Percentiles rank a stretch among this genome's conserved stretches.
phyloP scores from a whole-genome alignment of 768 basidiomycete species.

The Amylocystis lapponica region DNA sequence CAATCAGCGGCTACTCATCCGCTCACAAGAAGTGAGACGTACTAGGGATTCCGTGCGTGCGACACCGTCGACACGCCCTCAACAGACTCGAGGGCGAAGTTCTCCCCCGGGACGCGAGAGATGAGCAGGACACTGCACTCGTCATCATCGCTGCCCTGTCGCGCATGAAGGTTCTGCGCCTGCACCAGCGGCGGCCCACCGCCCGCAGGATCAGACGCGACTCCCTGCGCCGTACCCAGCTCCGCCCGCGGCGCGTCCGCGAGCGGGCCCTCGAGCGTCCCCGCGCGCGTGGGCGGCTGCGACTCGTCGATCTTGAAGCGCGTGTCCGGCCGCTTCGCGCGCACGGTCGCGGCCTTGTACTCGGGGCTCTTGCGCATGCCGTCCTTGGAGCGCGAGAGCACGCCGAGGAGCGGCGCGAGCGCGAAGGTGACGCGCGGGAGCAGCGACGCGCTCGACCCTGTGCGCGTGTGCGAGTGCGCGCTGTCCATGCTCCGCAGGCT shows the following conservation, averaged over 20 bases:
- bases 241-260: background rate
- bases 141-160: background rate
- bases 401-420: too few relatives aligned
- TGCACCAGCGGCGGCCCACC: background rate
- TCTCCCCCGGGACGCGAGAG: constrained; percentile 2
- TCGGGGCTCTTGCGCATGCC: constrained; percentile 13
- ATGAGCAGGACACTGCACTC: constrained; percentile 5
- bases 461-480: background rate
- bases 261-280: background rate
- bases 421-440: constrained; percentile 7
- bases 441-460: background rate
- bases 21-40: too few relatives aligned
- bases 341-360: constrained; percentile 14
- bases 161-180: background rate
- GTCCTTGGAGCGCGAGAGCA: constrained; percentile 8
- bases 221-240: background rate
- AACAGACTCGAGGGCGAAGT: constrained; percentile 1
- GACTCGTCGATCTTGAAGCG: constrained; percentile 18
- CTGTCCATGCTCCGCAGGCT: background rate
- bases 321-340: background rate
- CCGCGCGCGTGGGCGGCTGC: constrained; percentile 4
- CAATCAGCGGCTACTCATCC: too few relatives aligned
- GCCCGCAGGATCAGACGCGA: background rate
- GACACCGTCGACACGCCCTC: too few relatives aligned
- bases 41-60: too few relatives aligned